Percentiles rank a stretch among this genome's conserved stretches.
These are phyloP conservation scores for Petunia hybrid DNA, from an alignment of 305 asterid genomes.

Conservation along the genomic window DNA sequence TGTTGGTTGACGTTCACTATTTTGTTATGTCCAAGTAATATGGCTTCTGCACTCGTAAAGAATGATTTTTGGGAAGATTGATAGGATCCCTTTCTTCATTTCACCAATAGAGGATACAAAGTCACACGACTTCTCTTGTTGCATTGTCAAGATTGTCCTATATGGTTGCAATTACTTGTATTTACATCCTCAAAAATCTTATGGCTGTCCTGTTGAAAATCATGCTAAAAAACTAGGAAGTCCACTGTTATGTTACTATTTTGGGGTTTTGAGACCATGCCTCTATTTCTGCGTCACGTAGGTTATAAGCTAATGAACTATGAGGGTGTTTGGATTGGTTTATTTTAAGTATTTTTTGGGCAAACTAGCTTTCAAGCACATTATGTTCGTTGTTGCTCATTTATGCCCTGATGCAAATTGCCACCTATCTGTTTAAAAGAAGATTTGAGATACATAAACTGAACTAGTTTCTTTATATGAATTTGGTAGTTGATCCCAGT, in stretches of 20 bases:
- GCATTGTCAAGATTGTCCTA: background rate
- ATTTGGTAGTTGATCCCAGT: background rate
- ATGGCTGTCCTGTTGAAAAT: background rate
- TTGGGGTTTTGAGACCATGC: too few species aligned
- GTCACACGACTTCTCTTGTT: background rate
- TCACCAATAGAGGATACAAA: background rate
- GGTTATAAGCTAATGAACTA: too few species aligned
- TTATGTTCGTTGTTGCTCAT: background rate
- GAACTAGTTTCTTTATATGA: background rate
- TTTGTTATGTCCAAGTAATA: slow-evolving; percentile 1
- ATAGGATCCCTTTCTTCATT: background rate
- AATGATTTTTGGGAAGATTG: background rate
- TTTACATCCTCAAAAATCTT: background rate
- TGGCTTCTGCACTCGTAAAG: slow-evolving; percentile 3
- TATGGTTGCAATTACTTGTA: background rate
- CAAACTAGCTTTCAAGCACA: too few species aligned
- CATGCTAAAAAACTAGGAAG: background rate
- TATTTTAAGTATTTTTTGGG: too few species aligned
- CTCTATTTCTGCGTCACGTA: too few species aligned
- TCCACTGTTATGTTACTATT: background rate
- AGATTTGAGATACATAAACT: background rate
- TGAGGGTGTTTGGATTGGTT: too few species aligned
- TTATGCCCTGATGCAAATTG: background rate
- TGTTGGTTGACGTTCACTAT: background rate
- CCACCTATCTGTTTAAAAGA: background rate